Percentiles rank a stretch among this genome's conserved stretches.
phyloP scores from a whole-genome alignment of 129 eudicot genomes.

The sunflower (Helianthus annuus) region HanXRQr2.0-SUNRISE NC_035443.2:169788337-169788836 shows the following conservation, averaged over 20 bases:
- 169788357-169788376: too few relatives aligned
- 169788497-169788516: neutral
- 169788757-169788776: conserved; percentile 45
- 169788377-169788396: too few relatives aligned
- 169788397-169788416: too few relatives aligned
- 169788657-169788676: conserved; percentile 1
- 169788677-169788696: neutral
- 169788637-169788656: neutral
- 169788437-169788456: too few relatives aligned
- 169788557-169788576: conserved; percentile 32
- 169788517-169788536: conserved; percentile 34
- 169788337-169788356: too few relatives aligned
- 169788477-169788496: too few relatives aligned
- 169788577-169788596: conserved; percentile 37
- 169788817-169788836: conserved; percentile 50
- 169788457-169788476: too few relatives aligned
- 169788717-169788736: conserved; percentile 16
- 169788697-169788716: neutral
- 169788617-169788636: conserved; percentile 27
- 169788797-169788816: conserved; percentile 51
- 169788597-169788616: conserved; percentile 36
- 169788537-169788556: conserved; percentile 22
- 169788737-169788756: conserved; percentile 25
- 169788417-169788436: too few relatives aligned
- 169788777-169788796: conserved; percentile 35